Conservation (phyloP, 2,329 filamentous ascomycete genomes). For the Ciborinia camelliae region DNA sequence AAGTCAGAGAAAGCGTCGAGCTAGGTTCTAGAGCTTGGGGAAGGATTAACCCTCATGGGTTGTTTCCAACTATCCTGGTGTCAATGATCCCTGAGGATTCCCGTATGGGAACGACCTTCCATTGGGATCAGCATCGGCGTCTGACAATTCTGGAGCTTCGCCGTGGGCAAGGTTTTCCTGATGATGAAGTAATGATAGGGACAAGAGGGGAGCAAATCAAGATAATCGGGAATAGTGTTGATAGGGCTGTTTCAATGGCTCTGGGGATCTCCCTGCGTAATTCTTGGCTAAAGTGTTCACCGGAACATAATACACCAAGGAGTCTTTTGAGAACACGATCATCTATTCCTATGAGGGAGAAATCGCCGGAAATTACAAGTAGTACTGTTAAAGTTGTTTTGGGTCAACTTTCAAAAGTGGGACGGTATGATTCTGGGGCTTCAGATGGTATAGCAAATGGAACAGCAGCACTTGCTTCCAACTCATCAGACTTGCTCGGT, state of each 20-base stretch:
- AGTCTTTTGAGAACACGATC: background rate
- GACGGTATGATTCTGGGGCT: background rate
- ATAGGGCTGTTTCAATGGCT: constrained; percentile 62
- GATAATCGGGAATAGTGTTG: constrained; percentile 75
- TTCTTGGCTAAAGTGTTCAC: constrained; percentile 45
- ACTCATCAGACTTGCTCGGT: background rate
- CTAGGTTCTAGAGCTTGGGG: constrained; percentile 43
- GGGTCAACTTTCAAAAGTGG: background rate
- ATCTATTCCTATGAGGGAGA: background rate
- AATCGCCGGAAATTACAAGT: background rate
- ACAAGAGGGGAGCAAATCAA: constrained; percentile 52
- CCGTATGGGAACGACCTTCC: constrained; percentile 53
- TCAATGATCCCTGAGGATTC: constrained; percentile 49
- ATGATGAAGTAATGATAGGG: constrained; percentile 68
- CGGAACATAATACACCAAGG: constrained; percentile 15
- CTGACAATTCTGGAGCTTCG: constrained; percentile 64
- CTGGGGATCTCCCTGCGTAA: constrained; percentile 62
- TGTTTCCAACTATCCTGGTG: constrained; percentile 65
- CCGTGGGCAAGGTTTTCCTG: constrained; percentile 66
- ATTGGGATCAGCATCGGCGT: constrained; percentile 62
- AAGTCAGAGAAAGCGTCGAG: constrained; percentile 24
- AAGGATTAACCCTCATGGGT: constrained; percentile 48
- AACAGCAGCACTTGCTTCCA: background rate
- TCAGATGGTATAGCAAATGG: background rate
- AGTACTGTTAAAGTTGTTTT: background rate